Percentiles rank a stretch among this genome's conserved stretches.
Evolutionary conservation across 1,284 basidiomycete species (phyloP).

Genomic region (Apiotrichum montevideense): DNA sequence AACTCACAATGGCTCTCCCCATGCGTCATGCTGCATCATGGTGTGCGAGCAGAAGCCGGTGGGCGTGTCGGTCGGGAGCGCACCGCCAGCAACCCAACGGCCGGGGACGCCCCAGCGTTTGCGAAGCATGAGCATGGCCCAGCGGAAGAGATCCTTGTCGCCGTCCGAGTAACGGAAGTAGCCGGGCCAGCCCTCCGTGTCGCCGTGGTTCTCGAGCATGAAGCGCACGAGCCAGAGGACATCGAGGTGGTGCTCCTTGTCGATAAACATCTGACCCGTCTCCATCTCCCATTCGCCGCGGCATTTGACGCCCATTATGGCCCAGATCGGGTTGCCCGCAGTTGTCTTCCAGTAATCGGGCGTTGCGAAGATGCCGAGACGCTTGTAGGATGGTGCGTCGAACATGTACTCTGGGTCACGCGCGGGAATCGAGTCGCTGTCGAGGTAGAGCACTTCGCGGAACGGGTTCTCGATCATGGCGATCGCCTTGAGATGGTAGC

Average conservation of each 20-base stretch:
- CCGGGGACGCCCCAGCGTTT: slow-evolving; percentile 53
- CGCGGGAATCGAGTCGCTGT: slow-evolving; percentile 48
- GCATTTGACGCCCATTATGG: slow-evolving; percentile 50
- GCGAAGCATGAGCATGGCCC: slow-evolving; percentile 48
- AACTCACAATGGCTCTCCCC: slow-evolving; percentile 40
- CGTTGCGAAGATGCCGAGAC: slow-evolving; percentile 41
- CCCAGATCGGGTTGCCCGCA: slow-evolving; percentile 48
- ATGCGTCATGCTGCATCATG: slow-evolving; percentile 50
- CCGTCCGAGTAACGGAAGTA: slow-evolving; percentile 50
- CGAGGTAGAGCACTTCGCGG: slow-evolving; percentile 50
- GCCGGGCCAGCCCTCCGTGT: slow-evolving; percentile 32
- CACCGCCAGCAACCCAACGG: slow-evolving; percentile 47
- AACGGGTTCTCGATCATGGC: slow-evolving; percentile 48
- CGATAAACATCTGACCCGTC: slow-evolving; percentile 50
- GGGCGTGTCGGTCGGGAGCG: slow-evolving; percentile 39
- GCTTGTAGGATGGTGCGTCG: slow-evolving; percentile 43
- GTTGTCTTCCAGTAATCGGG: slow-evolving; percentile 48
- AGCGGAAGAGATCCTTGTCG: slow-evolving; percentile 53
- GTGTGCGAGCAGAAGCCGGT: slow-evolving; percentile 46
- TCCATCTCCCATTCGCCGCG: slow-evolving; percentile 52
- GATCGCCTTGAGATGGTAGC: slow-evolving; percentile 50
- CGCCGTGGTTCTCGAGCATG: slow-evolving; percentile 47
- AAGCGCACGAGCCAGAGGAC: slow-evolving; percentile 46
- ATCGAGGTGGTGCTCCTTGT: slow-evolving; percentile 50
- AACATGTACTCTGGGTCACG: slow-evolving; percentile 48